phyloP scores from a whole-genome alignment of 306 rosid species.

The Cucumis melo region DNA sequence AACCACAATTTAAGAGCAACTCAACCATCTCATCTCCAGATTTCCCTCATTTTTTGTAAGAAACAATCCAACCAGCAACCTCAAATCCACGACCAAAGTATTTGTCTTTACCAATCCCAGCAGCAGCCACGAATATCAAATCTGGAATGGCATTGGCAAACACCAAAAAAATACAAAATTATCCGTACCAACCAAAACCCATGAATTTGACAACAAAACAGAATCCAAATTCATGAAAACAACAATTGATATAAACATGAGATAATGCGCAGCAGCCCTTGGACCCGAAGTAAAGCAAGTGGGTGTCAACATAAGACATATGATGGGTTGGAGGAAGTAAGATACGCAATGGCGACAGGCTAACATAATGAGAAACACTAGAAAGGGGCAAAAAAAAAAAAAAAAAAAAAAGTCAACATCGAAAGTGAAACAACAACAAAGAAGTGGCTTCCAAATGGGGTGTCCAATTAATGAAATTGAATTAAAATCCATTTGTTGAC shows the following conservation, averaged over 20 bases:
- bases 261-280: constrained; percentile 42
- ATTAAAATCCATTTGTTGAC: not conserved
- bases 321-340: constrained; percentile 34
- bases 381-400: not conserved
- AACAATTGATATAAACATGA: not conserved
- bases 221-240: not conserved
- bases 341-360: constrained; percentile 40
- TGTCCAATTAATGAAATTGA: constrained; percentile 13
- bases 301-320: constrained; percentile 8
- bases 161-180: constrained; percentile 6
- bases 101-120: constrained; percentile 7
- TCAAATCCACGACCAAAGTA: constrained; percentile 10
- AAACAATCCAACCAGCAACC: constrained; percentile 17
- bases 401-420: constrained; percentile 5
- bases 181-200: constrained; percentile 13
- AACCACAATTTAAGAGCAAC: constrained; percentile 4
- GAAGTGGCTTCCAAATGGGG: constrained; percentile 14
- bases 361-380: constrained; percentile 23
- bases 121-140: constrained; percentile 14
- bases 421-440: constrained; percentile 46
- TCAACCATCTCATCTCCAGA: constrained; percentile 16
- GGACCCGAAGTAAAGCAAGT: constrained; percentile 50
- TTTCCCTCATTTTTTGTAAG: constrained; percentile 16
- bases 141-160: constrained; percentile 20
- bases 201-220: constrained; percentile 13